These are phyloP conservation scores for Penicillium coffeae DNA, from an alignment of 495 filamentous ascomycete genomes.

Conservation along the genomic window DNA sequence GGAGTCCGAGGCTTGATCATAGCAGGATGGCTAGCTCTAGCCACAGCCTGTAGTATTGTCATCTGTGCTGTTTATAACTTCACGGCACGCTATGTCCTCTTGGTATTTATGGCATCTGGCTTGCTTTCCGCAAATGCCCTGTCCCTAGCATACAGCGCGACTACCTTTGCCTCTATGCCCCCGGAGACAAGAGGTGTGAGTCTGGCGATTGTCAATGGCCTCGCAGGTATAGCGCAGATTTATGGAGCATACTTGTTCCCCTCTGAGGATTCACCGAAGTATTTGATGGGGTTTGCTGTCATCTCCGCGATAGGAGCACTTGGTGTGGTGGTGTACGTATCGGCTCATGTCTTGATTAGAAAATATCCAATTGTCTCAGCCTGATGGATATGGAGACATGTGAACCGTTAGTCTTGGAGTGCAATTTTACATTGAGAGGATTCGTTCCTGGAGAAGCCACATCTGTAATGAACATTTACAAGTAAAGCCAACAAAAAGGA, in stretches of 20 bases:
- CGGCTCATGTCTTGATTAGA: slow-evolving; percentile 28
- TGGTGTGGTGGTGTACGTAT: slow-evolving; percentile 26
- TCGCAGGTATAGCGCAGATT: slow-evolving; percentile 49
- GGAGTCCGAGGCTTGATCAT: slow-evolving; percentile 24
- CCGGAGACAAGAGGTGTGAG: slow-evolving; percentile 35
- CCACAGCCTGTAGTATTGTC: slow-evolving; percentile 38
- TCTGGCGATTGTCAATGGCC: slow-evolving; percentile 45
- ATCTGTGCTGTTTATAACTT: slow-evolving; percentile 41
- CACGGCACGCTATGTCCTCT: slow-evolving; percentile 46
- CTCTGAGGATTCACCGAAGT: slow-evolving; percentile 28
- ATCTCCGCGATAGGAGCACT: slow-evolving; percentile 36
- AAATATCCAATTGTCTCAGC: too few species aligned
- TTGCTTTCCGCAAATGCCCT: slow-evolving; percentile 46
- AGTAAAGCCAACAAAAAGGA: too few species aligned
- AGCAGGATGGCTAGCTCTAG: slow-evolving; percentile 34
- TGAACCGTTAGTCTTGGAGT: too few species aligned
- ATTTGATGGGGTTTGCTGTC: slow-evolving; percentile 35
- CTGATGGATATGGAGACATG: too few species aligned
- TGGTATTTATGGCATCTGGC: slow-evolving; percentile 49
- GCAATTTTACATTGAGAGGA: too few species aligned
- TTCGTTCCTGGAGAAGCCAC: too few species aligned
- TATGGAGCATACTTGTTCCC: slow-evolving; percentile 45
- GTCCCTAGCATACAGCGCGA: slow-evolving; percentile 40
- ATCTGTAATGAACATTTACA: too few species aligned
- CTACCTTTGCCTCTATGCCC: slow-evolving; percentile 35